A percentile compares a stretch with the other conserved stretches of the same genome.
phyloP scores from a whole-genome alignment of 2,329 filamentous ascomycete species.

The Claviceps spartinae region DNA sequence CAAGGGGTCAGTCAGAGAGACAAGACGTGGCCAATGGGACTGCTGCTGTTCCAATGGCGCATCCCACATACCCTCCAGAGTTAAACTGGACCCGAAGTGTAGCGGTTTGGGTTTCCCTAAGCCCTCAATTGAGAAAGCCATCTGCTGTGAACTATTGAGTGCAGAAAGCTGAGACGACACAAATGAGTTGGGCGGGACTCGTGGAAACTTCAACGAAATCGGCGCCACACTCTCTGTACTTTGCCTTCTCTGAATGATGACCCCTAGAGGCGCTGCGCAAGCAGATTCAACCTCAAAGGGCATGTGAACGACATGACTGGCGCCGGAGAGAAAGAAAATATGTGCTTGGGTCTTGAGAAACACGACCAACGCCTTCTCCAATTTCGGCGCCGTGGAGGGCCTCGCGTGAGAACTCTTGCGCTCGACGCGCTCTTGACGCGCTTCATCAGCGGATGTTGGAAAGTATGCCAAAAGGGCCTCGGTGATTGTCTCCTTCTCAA shows the following conservation, averaged over 20 bases:
- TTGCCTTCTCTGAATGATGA: constrained; percentile 74
- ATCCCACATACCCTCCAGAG: constrained; percentile 46
- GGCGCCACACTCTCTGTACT: constrained; percentile 35
- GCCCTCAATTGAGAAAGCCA: constrained; percentile 42
- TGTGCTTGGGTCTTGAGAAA: constrained; percentile 88
- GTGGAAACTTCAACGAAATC: constrained; percentile 41
- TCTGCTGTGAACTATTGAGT: constrained; percentile 35
- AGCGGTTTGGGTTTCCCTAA: constrained; percentile 41
- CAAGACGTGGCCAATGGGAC: constrained; percentile 58
- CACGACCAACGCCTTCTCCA: constrained; percentile 67
- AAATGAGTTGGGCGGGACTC: constrained; percentile 72
- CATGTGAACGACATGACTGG: constrained; percentile 79
- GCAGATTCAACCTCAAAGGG: constrained; percentile 88
- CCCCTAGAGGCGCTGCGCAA: constrained; percentile 66
- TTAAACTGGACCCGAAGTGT: constrained; percentile 37
- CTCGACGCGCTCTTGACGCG: constrained; percentile 3
- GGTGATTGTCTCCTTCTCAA: constrained; percentile 75
- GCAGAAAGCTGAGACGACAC: constrained; percentile 52
- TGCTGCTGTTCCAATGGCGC: constrained; percentile 36
- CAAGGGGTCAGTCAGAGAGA: constrained; percentile 74
- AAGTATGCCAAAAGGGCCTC: constrained; percentile 82
- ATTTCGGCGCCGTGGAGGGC: constrained; percentile 9
- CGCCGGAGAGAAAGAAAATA: constrained; percentile 78
- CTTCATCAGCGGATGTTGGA: constrained; percentile 35
- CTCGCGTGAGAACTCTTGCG: constrained; percentile 4